Percentiles rank a stretch among this genome's conserved stretches.
phyloP scores from a whole-genome alignment of 768 basidiomycete genomes.

The Naganishia kalamii region DNA sequence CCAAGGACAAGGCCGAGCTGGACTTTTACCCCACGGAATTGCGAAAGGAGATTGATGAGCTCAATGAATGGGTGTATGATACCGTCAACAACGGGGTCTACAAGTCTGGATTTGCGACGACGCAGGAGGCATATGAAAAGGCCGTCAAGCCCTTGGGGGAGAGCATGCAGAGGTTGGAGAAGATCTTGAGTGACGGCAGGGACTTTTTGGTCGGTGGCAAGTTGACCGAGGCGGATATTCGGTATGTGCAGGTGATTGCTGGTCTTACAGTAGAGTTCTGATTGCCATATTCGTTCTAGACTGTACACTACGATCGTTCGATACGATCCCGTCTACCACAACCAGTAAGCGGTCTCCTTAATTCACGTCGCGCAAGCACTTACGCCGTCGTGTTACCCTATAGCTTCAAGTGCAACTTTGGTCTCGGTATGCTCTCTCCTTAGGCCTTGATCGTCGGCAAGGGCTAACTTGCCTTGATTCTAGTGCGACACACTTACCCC shows the following conservation, averaged over 20 bases:
- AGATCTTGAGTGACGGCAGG: conserved; percentile 62
- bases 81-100: conserved; percentile 58
- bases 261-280: too few relatives aligned
- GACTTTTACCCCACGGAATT: conserved; percentile 74
- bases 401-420: background rate
- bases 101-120: conserved; percentile 76
- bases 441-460: too few relatives aligned
- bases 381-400: conserved; percentile 33
- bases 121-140: conserved; percentile 70
- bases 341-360: background rate
- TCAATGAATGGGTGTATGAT: conserved; percentile 59
- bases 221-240: conserved; percentile 59
- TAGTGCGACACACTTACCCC: conserved; percentile 78
- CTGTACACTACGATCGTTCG: conserved; percentile 88
- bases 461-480: background rate
- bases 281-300: conserved; percentile 48
- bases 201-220: conserved; percentile 73
- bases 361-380: background rate
- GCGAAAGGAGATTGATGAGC: conserved; percentile 67
- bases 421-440: background rate
- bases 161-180: conserved; percentile 74
- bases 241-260: conserved; percentile 15
- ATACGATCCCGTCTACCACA: conserved; percentile 31
- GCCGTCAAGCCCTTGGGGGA: conserved; percentile 70
- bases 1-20: conserved; percentile 54